Evolutionary conservation across 2,329 filamentous ascomycete species (phyloP).

Genomic region (Xylariaceae sp.): DNA sequence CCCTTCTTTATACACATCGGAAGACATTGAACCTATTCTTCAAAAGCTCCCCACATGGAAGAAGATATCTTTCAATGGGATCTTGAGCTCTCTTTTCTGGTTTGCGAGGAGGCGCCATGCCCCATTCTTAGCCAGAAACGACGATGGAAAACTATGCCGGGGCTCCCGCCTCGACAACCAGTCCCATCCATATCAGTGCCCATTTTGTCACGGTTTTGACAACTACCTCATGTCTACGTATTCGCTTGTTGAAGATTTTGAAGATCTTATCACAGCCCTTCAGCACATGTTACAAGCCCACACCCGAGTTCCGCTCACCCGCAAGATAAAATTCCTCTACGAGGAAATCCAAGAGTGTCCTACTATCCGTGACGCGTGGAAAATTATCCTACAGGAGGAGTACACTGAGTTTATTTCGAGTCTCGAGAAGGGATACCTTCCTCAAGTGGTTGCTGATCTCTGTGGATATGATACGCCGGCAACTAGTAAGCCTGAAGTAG

Average conservation of each 20-base stretch:
- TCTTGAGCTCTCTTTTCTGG: conserved; percentile 15
- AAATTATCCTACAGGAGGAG: not conserved
- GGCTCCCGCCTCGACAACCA: not conserved
- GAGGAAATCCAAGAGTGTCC: conserved; percentile 7
- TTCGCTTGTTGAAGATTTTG: not conserved
- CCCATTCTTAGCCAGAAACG: not conserved
- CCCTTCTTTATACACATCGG: conserved; percentile 7
- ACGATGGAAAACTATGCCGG: not conserved
- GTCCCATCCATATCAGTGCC: conserved; percentile 18
- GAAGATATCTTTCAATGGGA: conserved; percentile 1
- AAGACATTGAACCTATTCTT: not conserved
- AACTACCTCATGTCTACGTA: not conserved
- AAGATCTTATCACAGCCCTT: conserved; percentile 3
- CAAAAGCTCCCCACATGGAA: conserved; percentile 8
- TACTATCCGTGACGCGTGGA: conserved; percentile 11
- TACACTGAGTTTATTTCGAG: not conserved
- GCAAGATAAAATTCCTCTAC: conserved; percentile 13
- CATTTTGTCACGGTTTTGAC: conserved; percentile 20
- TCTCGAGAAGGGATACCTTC: conserved; percentile 13
- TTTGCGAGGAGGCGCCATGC: conserved; percentile 14
- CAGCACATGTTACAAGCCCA: conserved; percentile 7
- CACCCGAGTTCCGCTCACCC: not conserved
- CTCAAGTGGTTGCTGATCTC: conserved; percentile 6
- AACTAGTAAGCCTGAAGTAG: not conserved
- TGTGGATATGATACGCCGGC: not conserved